phyloP scores from a whole-genome alignment of 2,329 filamentous ascomycete genomes.

The Cordyceps militaris region DNA sequence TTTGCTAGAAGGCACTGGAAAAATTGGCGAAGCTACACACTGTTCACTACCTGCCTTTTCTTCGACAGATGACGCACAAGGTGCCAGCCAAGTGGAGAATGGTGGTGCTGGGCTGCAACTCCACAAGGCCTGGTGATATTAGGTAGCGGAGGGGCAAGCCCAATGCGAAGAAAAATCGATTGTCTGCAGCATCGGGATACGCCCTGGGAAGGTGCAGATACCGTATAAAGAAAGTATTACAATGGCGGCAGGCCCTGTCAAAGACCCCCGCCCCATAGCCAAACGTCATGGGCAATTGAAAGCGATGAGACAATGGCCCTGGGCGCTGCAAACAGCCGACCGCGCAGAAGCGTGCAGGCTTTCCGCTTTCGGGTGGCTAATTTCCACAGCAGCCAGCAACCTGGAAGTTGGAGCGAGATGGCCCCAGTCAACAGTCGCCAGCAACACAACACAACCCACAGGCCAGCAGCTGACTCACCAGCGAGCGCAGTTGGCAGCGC shows the following conservation, averaged over 20 bases:
- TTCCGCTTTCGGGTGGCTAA: conserved; percentile 4
- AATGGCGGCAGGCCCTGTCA: not conserved
- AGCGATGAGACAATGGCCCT: not conserved
- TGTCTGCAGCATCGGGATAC: not conserved
- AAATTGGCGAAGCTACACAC: not conserved
- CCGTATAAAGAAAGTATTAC: too few species aligned
- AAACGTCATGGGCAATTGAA: not conserved
- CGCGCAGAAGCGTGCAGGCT: not conserved
- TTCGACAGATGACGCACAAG: conserved; percentile 4
- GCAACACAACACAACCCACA: too few species aligned
- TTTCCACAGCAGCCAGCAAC: not conserved
- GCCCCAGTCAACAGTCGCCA: too few species aligned
- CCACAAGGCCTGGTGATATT: not conserved
- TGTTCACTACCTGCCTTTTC: not conserved
- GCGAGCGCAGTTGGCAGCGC: too few species aligned
- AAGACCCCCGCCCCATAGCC: not conserved
- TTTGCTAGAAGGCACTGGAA: not conserved
- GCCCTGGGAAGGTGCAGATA: too few species aligned
- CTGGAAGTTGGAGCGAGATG: too few species aligned
- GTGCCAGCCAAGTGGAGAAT: conserved; percentile 4
- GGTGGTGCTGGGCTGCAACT: not conserved
- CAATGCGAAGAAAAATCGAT: not conserved
- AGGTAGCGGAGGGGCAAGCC: not conserved
- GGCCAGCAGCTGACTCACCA: too few species aligned
- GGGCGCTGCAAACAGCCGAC: not conserved